Conservation (phyloP, 805 yeast species). For the Nakazawaea wyomingensis region DNA sequence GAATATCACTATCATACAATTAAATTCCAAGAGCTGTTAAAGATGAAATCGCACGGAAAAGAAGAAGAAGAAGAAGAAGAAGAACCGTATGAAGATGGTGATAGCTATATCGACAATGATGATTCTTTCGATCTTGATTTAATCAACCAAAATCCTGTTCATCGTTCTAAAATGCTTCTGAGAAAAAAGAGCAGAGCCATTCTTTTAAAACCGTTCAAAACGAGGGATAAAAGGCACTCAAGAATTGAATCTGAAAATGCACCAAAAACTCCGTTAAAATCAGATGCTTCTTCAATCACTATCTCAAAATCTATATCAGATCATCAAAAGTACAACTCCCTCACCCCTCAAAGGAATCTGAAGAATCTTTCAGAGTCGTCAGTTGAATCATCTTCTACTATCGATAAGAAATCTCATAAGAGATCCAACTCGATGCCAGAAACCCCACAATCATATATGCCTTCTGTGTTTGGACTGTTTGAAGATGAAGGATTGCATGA, state of each 20-base stretch:
- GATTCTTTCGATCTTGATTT: background rate
- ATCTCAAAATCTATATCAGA: too few relatives aligned
- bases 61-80: background rate
- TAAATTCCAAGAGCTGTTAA: conserved; percentile 12
- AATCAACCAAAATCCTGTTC: background rate
- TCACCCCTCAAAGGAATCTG: background rate
- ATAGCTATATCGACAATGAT: background rate
- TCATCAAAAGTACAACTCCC: background rate
- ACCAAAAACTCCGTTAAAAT: background rate
- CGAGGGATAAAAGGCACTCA: conserved; percentile 9
- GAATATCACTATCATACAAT: conserved; percentile 31
- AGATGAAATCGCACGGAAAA: background rate
- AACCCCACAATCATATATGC: conserved; percentile 2
- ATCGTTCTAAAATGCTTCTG: background rate
- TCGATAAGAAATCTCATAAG: background rate
- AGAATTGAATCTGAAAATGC: background rate
- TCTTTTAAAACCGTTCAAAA: conserved; percentile 10
- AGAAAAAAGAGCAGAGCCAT: conserved; percentile 8
- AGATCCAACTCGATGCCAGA: conserved; percentile 6
- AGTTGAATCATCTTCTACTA: too few relatives aligned
- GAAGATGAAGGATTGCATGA: too few relatives aligned
- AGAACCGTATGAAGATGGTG: background rate
- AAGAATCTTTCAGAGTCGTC: background rate
- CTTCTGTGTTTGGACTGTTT: background rate
- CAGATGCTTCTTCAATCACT: background rate